phyloP scores from a whole-genome alignment of 225 moss, liverwort and hornwort species.

The Thuidium tamariscinum region DNA sequence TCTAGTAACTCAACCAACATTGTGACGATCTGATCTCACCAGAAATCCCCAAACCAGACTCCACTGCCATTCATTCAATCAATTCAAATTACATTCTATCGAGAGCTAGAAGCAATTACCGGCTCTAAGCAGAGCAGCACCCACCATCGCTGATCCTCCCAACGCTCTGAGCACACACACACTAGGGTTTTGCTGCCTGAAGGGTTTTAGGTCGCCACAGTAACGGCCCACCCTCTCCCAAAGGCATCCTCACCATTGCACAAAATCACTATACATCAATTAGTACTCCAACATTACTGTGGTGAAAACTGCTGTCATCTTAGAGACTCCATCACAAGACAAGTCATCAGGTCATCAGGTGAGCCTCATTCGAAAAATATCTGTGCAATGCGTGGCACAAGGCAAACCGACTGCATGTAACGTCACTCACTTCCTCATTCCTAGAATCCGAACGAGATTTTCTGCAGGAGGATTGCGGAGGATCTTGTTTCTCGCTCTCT shows the following conservation, averaged over 20 bases:
- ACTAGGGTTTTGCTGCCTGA: background rate
- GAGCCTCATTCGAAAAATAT: background rate
- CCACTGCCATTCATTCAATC: background rate
- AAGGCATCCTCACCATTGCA: background rate
- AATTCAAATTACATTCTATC: background rate
- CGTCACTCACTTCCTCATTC: too few relatives aligned
- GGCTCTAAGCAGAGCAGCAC: conserved; percentile 33
- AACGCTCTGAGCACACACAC: background rate
- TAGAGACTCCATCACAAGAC: background rate
- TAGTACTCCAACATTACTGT: background rate
- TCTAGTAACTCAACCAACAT: background rate
- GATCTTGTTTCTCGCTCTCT: background rate
- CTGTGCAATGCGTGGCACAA: background rate
- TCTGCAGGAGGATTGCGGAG: background rate
- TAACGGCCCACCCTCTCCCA: background rate
- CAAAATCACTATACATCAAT: background rate
- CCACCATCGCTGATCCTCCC: conserved; percentile 32
- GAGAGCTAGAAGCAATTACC: background rate
- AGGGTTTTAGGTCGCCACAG: background rate
- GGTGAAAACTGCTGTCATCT: background rate
- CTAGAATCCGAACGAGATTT: too few relatives aligned
- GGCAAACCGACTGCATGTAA: background rate
- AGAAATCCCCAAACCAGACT: background rate
- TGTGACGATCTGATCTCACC: background rate
- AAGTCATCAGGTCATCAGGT: background rate